Base-by-base conservation (phyloP, 768 basidiomycete genomes). In the Trametes villosa region DNA sequence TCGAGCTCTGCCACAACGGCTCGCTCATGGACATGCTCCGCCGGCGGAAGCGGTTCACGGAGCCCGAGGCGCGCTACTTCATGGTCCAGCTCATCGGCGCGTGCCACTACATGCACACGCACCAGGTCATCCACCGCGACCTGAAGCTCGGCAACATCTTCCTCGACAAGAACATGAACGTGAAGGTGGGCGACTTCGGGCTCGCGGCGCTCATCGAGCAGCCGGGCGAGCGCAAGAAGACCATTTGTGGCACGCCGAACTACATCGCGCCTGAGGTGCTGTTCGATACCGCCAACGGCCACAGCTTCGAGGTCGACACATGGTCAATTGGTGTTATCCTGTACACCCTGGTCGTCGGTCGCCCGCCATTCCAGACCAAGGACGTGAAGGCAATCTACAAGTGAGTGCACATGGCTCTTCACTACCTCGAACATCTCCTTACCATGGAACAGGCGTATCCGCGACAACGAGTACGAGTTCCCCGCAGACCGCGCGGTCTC, bases 131-230 rank as follows among this genome's bases (percentile, higher is more conserved):
- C 71, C 96, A 98, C 74, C 91, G 96, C 29, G 96, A 99, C 74
- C 83, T 99, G 60, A 99, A 98, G 74, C 83, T 98, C 4, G 96
- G 96, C 17, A 98, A 98, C 75, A 80, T 98, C 42, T 95, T 98
- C 75, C 82, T 98, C 36, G 95, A 97, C 71, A 74, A 76, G 48
- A 84, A 91, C 68, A 96, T 98, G 95, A 94, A 97, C 71, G 81
- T 98, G 72, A 94, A 97, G 71, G 94, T 98, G n/a, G 96, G 94
- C 22, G 96, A 99, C 77, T 97, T 99, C 76, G 96, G 96, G 11
- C 81, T 99, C 22, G 96, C 97, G 0, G 97, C 96, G 2, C 83
- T 99, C 48, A 96, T 98, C 48, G 96, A 98, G 78, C 96, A 86
- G 71, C 92, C 92, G 12, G 96, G 96, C 0, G 96, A 98, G 74